phyloP scores from a whole-genome alignment of 345 rosid genomes.

The Combretum micranthum region DNA sequence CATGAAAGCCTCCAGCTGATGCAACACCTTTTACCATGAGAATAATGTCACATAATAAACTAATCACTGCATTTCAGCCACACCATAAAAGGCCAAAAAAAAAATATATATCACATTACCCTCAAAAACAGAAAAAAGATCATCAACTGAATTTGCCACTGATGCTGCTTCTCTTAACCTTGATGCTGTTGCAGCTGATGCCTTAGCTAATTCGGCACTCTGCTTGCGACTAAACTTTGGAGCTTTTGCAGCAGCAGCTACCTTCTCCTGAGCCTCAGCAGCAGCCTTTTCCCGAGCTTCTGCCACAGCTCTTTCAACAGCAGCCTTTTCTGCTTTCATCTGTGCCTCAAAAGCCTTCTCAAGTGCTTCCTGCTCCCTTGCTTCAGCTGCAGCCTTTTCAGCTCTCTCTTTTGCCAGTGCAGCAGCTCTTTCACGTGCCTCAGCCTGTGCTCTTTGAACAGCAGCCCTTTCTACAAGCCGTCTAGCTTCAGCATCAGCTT shows the following conservation, averaged over 20 bases:
- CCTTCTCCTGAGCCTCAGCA: constrained; percentile 25
- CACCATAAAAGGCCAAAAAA: background rate
- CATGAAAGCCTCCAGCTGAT: constrained; percentile 32
- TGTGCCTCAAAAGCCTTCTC: constrained; percentile 10
- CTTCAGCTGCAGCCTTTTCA: constrained; percentile 26
- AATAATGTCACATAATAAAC: background rate
- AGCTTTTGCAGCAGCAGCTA: constrained; percentile 33
- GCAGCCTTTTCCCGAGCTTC: constrained; percentile 42
- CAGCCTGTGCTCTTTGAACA: constrained; percentile 21
- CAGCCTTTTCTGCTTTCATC: constrained; percentile 32
- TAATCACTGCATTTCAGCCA: background rate
- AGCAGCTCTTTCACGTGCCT: constrained; percentile 19
- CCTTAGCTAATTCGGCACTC: constrained; percentile 25
- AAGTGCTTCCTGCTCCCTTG: constrained; percentile 14
- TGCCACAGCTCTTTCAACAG: constrained; percentile 35
- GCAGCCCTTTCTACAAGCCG: constrained; percentile 27
- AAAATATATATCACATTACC: constrained; percentile 11
- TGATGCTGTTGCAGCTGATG: constrained; percentile 23
- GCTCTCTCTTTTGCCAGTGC: constrained; percentile 18
- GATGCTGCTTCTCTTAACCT: constrained; percentile 30
- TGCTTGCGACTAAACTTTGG: constrained; percentile 17
- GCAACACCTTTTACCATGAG: constrained; percentile 20
- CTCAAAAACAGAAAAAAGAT: constrained; percentile 31
- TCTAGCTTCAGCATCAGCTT: constrained; percentile 21
- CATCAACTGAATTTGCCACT: constrained; percentile 26